Base-by-base conservation (phyloP, 2,329 filamentous ascomycete genomes). In the Aspergillus fijiensis region DNA sequence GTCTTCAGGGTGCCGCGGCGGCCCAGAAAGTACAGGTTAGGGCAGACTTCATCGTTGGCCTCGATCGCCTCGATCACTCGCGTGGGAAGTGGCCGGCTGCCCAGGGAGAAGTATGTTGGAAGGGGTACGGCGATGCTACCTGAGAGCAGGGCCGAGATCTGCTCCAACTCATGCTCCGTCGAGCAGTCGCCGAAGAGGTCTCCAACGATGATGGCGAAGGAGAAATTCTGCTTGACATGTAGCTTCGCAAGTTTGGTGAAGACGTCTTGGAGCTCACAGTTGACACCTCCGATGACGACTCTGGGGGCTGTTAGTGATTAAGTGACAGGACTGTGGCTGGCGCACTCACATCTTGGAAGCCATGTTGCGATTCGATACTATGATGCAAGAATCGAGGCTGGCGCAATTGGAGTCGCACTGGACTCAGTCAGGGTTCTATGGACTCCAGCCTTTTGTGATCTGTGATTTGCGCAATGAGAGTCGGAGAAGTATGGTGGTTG, bases 51-150 rank as follows among this genome's bases (percentile, higher is more conserved):
- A 63, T 83, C 88, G 63, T 89, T 86, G 35, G 84, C 84, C 70
- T 91, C 84, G 55, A 98, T 83, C 72, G 87, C 92, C 70, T 90
- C 85, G 21, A 89, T 80, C 23, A 97, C 85, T 31, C 81, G 78
- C 3, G 81, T 76, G 0, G 95, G 95, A 5, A 99, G 81, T n/a
- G 88, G 79, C 51, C 82, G 82, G 42, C 81, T 87, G 66, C 91
- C 92, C 61, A 96, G 82, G 2, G 91, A 91, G 74, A 98, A 99
- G 78, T 99, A 99, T 9, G 90, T 96, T 1, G 93, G 88, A 0
- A 98, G 79, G 3, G 93, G 88, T 4, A 98, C 81, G 23, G 81
- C 72, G 55, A 96, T 87, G 11, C 84, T 81, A n/a, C 92, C 92
- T 27, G 85, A 77, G 0, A 98, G 77, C 3, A 99, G 83, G 10